Percentiles rank a stretch among this genome's conserved stretches.
phyloP scores from a whole-genome alignment of 306 rosid genomes.

The Fragaria nilgerrensis region DNA sequence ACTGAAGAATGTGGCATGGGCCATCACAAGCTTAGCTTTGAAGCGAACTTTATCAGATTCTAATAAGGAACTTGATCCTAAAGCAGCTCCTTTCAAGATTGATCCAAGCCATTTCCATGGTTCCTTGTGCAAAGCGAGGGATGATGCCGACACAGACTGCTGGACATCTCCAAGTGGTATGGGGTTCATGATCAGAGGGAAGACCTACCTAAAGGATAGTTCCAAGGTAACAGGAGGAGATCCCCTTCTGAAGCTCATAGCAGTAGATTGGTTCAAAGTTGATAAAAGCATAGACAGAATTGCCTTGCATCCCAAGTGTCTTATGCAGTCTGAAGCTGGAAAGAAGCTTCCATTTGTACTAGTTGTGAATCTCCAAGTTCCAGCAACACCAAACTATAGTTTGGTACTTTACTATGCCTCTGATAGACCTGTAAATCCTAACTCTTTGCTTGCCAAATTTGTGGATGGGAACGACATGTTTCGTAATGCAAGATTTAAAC shows the following conservation, averaged over 20 bases:
- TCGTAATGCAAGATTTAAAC: constrained; percentile 84
- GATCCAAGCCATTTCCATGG: constrained; percentile 50
- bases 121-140: constrained; percentile 54
- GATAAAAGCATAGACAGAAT: constrained; percentile 47
- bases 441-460: constrained; percentile 77
- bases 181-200: constrained; percentile 89
- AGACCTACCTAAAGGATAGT: constrained; percentile 74
- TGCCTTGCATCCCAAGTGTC: constrained; percentile 67
- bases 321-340: constrained; percentile 81
- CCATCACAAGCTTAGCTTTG: constrained; percentile 32
- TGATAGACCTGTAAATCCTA: constrained; percentile 63
- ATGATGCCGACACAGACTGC: constrained; percentile 60
- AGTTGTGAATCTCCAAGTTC: constrained; percentile 89
- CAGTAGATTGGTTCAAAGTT: constrained; percentile 88
- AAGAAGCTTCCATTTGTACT: constrained; percentile 82
- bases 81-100: constrained; percentile 38
- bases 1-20: constrained; percentile 29
- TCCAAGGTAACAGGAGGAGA: constrained; percentile 82
- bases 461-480: constrained; percentile 66
- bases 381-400: constrained; percentile 92
- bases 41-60: constrained; percentile 35
- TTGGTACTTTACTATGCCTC: constrained; percentile 83
- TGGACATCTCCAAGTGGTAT: constrained; percentile 78
- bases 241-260: constrained; percentile 80
- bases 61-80: constrained; percentile 50